A percentile compares a stretch with the other conserved stretches of the same genome.
Evolutionary conservation across 2,329 filamentous ascomycete species (phyloP).

Genomic region (Neoarthrinium moseri): DNA sequence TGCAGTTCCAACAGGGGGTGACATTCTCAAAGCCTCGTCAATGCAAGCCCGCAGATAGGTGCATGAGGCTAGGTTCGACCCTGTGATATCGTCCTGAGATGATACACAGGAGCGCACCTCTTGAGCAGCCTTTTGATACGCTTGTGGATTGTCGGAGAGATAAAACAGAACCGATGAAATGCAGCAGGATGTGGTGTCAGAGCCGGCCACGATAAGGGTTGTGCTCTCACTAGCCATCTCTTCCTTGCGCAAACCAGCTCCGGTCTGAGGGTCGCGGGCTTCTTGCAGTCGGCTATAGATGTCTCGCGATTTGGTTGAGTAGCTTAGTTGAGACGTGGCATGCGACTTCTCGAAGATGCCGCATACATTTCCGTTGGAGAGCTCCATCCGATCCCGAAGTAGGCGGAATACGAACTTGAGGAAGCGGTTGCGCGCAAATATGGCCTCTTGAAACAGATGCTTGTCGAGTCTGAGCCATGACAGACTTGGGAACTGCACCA

Average conservation of each 20-base stretch:
- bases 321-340: constrained; percentile 1
- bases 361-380: no score
- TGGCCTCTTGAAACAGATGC: constrained; percentile 9
- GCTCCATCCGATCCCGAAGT: constrained; percentile 6
- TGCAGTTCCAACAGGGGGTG: constrained; percentile 8
- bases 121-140: constrained; percentile 7
- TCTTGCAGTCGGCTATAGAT: constrained; percentile 8
- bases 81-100: constrained; percentile 8
- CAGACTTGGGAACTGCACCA: constrained; percentile 10
- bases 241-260: constrained; percentile 3
- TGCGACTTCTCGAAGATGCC: no score
- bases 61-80: constrained; percentile 9
- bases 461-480: constrained; percentile 6
- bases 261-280: constrained; percentile 11
- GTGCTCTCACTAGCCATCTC: constrained; percentile 11
- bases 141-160: constrained; percentile 7
- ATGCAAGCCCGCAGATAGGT: constrained; percentile 14
- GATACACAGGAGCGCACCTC: constrained; percentile 13
- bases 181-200: constrained; percentile 9
- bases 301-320: constrained; percentile 6
- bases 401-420: constrained; percentile 11
- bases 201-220: constrained; percentile 12
- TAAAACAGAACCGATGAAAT: constrained; percentile 8
- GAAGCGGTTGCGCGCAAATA: constrained; percentile 7
- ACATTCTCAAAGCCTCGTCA: constrained; percentile 11